Percentiles rank a stretch among this genome's conserved stretches.
These are phyloP conservation scores for Sporothrix dimorphospora DNA, from an alignment of 2,329 filamentous ascomycete species.

Conservation along the genomic window DNA sequence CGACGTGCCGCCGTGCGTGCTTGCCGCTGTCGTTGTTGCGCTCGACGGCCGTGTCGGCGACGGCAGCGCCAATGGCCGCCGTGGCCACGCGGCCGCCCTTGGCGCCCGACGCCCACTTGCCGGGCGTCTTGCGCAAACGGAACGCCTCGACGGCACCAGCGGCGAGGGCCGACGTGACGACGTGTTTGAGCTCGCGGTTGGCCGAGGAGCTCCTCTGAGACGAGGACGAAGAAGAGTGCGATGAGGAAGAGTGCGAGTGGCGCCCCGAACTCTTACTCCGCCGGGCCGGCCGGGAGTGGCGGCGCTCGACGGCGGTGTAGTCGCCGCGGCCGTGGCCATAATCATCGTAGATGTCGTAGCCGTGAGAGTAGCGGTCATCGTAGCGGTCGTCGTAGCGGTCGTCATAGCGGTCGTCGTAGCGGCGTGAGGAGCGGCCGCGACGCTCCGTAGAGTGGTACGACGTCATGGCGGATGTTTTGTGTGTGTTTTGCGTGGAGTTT, in stretches of 20 bases:
- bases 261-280: slow-evolving; percentile 9
- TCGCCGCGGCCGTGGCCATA: neutral
- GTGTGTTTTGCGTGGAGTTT: neutral
- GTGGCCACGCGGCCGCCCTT: slow-evolving; percentile 34
- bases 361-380: neutral
- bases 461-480: neutral
- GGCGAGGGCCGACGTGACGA: slow-evolving; percentile 31
- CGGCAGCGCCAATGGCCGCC: slow-evolving; percentile 34
- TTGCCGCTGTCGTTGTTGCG: slow-evolving; percentile 29
- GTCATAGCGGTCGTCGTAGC: neutral
- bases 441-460: neutral
- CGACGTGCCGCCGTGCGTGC: slow-evolving; percentile 33
- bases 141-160: slow-evolving; percentile 35
- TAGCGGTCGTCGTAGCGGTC: neutral
- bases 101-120: slow-evolving; percentile 30
- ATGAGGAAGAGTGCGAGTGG: neutral
- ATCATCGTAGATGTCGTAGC: neutral
- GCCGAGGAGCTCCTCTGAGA: neutral
- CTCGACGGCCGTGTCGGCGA: slow-evolving; percentile 31
- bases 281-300: neutral
- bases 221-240: neutral
- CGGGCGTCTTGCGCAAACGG: slow-evolving; percentile 31
- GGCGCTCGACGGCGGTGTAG: neutral
- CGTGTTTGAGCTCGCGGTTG: slow-evolving; percentile 27
- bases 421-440: slow-evolving; percentile 22